phyloP scores from a whole-genome alignment of 2,329 filamentous ascomycete genomes.

The Talaromyces pinophilus region DNA sequence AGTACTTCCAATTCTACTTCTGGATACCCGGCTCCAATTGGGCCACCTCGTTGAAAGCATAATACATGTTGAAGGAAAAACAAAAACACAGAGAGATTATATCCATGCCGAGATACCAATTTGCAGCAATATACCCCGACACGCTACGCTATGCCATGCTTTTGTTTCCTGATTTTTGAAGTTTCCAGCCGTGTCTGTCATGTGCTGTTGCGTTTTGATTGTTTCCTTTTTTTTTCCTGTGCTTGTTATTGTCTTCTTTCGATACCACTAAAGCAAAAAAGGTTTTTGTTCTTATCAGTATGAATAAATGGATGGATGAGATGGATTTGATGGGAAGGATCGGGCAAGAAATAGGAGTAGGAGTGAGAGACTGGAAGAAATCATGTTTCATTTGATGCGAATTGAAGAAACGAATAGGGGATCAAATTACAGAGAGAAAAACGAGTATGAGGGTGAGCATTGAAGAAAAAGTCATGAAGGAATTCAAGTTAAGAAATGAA shows the following conservation, averaged over 20 bases:
- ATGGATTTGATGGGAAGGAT: conserved; percentile 10
- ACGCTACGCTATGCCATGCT: conserved; percentile 28
- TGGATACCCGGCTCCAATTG: conserved; percentile 92
- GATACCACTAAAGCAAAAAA: conserved; percentile 35
- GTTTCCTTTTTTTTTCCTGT: conserved; percentile 39
- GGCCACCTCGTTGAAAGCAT: conserved; percentile 77
- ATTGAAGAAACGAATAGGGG: not conserved
- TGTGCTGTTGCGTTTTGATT: conserved; percentile 40
- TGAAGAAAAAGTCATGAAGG: conserved; percentile 5
- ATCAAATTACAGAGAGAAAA: not conserved
- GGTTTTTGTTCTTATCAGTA: conserved; percentile 14
- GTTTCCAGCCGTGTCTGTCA: conserved; percentile 24
- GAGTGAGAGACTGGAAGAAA: conserved; percentile 2
- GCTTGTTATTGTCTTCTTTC: conserved; percentile 27
- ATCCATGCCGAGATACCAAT: conserved; percentile 37
- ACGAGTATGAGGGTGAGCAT: not conserved
- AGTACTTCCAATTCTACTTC: conserved; percentile 96
- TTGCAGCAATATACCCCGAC: conserved; percentile 51
- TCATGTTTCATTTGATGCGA: conserved; percentile 3
- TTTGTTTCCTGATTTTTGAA: conserved; percentile 35
- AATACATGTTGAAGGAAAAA: conserved; percentile 37
- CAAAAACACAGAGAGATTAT: conserved; percentile 26
- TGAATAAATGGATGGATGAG: conserved; percentile 18
- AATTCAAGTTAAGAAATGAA: conserved; percentile 14
- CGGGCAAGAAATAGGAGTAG: conserved; percentile 13